Base-by-base conservation (phyloP, 2,329 filamentous ascomycete species). In the Xylaria digitata region DNA sequence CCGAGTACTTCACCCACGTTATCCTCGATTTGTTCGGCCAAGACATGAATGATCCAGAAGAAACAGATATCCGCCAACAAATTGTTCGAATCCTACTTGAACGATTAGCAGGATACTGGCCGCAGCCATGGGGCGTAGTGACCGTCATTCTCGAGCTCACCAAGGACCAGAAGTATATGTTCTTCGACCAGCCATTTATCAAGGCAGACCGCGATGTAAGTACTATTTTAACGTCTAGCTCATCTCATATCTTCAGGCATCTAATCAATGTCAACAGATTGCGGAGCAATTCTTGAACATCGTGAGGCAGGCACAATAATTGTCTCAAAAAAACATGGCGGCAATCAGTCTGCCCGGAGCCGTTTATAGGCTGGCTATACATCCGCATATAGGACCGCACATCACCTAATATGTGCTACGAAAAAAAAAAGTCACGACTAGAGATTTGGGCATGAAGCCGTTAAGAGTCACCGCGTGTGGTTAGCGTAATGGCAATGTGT, bases 111-210 rank as follows among this genome's bases (percentile, higher is more conserved):
- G 92, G 93, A 23, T 93, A 93, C 78, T 93, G 94, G 82, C 95
- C 95, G 59, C 95, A 98, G 78, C 95, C 96, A 19, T 98, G 95
- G 95, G 96, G 96, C 13, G 83, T 99, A 49, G 90, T 97, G 77
- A 90, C 94, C 69, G 95, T 94, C 42, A 86, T 97, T 68, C 83
- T 96, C 70, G 96, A 98, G 82, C 86, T 99, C 64, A 85, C 97
- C 72, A 96, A 97, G 84, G 97, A 97, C 78, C 90, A 92, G 61
- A 92, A 90, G 76, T 96, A 95, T 79, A 89, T 89, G 76, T 97
- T 99, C 84, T 98, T 96, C 83, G 92, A 96, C 57, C 85, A 97
- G 72, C 92, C 93, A 30, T 97, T 97, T 75, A 92, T 98, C 80
- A 96, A 97, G 83, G 87, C 90, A 71, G 89, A 91, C 72, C 94